Evolutionary conservation across 345 rosid genomes (phyloP).

Genomic region (Dipteronia sinensis): DNA sequence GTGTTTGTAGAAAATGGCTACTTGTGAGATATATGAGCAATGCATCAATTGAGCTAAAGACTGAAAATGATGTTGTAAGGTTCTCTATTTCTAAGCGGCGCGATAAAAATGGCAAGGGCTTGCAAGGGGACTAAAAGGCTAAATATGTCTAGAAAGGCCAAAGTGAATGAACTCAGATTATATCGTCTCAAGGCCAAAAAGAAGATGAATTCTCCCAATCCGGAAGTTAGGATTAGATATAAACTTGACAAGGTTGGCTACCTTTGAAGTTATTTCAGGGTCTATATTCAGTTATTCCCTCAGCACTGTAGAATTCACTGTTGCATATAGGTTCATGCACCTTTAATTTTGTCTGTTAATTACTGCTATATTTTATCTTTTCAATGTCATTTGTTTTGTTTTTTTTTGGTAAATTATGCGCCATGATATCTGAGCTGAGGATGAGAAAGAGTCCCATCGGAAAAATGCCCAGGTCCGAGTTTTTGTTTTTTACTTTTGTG

Average conservation of each 20-base stretch:
- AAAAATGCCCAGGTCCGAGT: not conserved
- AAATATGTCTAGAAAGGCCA: conserved; percentile 67
- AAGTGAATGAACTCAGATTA: conserved; percentile 75
- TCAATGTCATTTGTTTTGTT: not conserved
- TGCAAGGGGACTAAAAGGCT: conserved; percentile 40
- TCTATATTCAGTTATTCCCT: too few species aligned
- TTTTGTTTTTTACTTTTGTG: not conserved
- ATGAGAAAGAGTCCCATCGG: too few species aligned
- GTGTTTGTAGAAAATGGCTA: conserved; percentile 24
- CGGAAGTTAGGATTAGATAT: conserved; percentile 90
- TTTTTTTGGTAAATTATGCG: not conserved
- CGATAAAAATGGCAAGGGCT: conserved; percentile 27
- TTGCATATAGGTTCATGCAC: too few species aligned
- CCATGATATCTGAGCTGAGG: not conserved
- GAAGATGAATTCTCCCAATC: conserved; percentile 95
- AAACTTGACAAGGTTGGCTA: conserved; percentile 80
- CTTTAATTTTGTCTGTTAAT: too few species aligned
- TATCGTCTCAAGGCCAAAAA: conserved; percentile 86
- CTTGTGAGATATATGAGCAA: conserved; percentile 45
- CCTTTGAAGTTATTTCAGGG: conserved; percentile 6
- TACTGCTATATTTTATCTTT: not conserved
- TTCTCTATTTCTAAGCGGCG: conserved; percentile 63
- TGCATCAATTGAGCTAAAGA: conserved; percentile 56
- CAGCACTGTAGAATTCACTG: not conserved
- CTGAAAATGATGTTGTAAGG: conserved; percentile 62